These are phyloP conservation scores for Yarrowia osloensis DNA, from an alignment of 805 yeast species.

Conservation along the genomic window DNA sequence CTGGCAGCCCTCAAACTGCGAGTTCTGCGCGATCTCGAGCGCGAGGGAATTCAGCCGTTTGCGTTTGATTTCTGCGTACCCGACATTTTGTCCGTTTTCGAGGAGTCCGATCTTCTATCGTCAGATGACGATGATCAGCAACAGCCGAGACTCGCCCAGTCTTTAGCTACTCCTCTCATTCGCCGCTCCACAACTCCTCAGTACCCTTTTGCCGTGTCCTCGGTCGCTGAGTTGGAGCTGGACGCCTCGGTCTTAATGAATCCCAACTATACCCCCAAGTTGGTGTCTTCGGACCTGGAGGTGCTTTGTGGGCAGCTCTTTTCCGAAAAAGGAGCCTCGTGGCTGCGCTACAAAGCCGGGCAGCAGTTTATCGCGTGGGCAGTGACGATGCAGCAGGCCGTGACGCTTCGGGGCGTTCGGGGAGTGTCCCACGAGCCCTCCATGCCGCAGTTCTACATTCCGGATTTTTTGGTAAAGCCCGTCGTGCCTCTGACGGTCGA, in stretches of 20 bases:
- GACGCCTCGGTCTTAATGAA: slow-evolving; percentile 38
- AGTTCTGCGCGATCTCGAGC: not conserved
- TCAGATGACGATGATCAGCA: slow-evolving; percentile 19
- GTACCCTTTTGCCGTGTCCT: slow-evolving; percentile 5
- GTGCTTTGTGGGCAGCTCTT: slow-evolving; percentile 34
- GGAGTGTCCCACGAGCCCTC: not conserved
- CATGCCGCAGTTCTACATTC: not conserved
- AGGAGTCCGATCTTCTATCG: slow-evolving; percentile 3
- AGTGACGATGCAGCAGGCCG: slow-evolving; percentile 3
- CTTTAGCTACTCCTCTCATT: not conserved
- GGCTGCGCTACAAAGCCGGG: slow-evolving; percentile 38
- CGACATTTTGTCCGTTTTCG: not conserved
- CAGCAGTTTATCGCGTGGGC: slow-evolving; percentile 37
- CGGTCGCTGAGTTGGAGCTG: slow-evolving; percentile 33
- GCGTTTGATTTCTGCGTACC: not conserved
- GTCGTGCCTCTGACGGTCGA: not conserved
- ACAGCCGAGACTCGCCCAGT: not conserved
- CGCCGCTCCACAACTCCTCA: slow-evolving; percentile 2
- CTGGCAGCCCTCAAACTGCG: slow-evolving; percentile 8
- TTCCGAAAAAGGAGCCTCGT: slow-evolving; percentile 38
- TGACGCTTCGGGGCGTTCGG: not conserved
- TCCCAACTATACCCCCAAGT: slow-evolving; percentile 34
- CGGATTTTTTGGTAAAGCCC: slow-evolving; percentile 4
- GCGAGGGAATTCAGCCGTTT: not conserved
- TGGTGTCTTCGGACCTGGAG: slow-evolving; percentile 35